These are phyloP conservation scores for Zymoseptoria crescenta DNA, from an alignment of 2,329 filamentous ascomycete genomes.

Conservation along the genomic window DNA sequence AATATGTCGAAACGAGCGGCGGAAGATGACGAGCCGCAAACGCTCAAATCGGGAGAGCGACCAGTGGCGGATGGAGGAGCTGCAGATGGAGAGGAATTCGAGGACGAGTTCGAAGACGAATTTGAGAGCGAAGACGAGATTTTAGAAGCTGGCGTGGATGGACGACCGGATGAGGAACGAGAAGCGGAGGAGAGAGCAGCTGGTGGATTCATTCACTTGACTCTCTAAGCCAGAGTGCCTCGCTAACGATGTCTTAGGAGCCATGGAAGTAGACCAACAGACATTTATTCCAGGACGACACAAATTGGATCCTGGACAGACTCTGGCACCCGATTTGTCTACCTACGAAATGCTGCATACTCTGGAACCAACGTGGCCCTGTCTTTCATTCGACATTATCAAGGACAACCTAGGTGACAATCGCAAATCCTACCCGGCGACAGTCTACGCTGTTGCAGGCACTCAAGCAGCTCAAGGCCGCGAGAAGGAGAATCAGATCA, in stretches of 20 bases:
- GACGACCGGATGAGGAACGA: constrained; percentile 80
- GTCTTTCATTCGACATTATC: constrained; percentile 89
- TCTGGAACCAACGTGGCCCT: constrained; percentile 91
- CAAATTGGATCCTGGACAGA: constrained; percentile 84
- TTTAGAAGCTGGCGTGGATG: constrained; percentile 87
- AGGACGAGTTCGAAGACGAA: constrained; percentile 90
- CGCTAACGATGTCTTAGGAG: constrained; percentile 41
- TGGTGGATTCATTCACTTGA: constrained; percentile 37
- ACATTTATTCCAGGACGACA: constrained; percentile 94
- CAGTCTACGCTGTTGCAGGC: constrained; percentile 88
- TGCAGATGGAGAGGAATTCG: constrained; percentile 63
- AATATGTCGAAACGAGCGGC: constrained; percentile 54
- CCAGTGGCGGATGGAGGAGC: constrained; percentile 44
- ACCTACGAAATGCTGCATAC: constrained; percentile 97
- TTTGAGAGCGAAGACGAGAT: constrained; percentile 87
- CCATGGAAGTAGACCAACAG: constrained; percentile 88
- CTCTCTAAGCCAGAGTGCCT: background rate
- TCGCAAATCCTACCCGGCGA: constrained; percentile 87
- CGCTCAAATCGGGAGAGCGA: constrained; percentile 55
- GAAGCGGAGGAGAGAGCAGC: constrained; percentile 74
- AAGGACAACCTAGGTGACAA: constrained; percentile 79
- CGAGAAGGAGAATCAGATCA: constrained; percentile 80
- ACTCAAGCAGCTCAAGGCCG: constrained; percentile 76
- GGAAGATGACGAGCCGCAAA: constrained; percentile 42
- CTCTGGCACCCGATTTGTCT: constrained; percentile 81